phyloP scores from a whole-genome alignment of 2,329 filamentous ascomycete species.

The Diaporthe humulicola region DNA sequence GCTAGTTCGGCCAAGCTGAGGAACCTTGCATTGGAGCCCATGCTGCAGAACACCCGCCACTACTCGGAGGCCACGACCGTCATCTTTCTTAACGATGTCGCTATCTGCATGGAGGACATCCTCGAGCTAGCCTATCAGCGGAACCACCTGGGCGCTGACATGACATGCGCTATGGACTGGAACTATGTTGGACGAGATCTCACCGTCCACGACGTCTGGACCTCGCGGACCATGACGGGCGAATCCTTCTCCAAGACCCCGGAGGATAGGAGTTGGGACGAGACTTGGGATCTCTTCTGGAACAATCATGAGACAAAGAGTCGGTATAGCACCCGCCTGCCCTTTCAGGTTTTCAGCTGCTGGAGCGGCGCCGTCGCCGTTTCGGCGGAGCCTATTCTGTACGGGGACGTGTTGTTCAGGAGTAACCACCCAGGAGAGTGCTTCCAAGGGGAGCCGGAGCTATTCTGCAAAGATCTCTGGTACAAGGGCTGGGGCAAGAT shows the following conservation, averaged over 20 bases:
- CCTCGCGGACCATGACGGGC: constrained; percentile 64
- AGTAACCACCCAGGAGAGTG: constrained; percentile 59
- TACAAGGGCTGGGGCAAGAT: constrained; percentile 62
- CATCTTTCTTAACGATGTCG: constrained; percentile 68
- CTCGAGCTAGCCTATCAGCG: constrained; percentile 68
- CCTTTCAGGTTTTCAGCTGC: constrained; percentile 72
- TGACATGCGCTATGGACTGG: constrained; percentile 73
- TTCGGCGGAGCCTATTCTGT: constrained; percentile 60
- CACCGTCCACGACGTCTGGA: constrained; percentile 71
- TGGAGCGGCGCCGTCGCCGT: constrained; percentile 71
- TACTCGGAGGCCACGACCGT: constrained; percentile 57
- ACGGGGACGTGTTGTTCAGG: constrained; percentile 60
- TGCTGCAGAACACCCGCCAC: constrained; percentile 48
- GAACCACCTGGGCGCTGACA: constrained; percentile 60
- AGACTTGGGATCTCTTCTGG: constrained; percentile 66
- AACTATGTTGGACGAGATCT: constrained; percentile 57
- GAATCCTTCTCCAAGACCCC: constrained; percentile 69
- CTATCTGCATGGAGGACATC: constrained; percentile 66
- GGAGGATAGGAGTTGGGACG: constrained; percentile 61
- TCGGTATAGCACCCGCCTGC: constrained; percentile 53
- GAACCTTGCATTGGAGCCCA: constrained; percentile 64
- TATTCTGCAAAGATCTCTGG: constrained; percentile 72
- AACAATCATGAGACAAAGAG: constrained; percentile 55
- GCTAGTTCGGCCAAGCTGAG: constrained; percentile 62
- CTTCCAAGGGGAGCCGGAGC: constrained; percentile 65